phyloP scores from a whole-genome alignment of 768 basidiomycete species.

The Boletus edulis region DNA sequence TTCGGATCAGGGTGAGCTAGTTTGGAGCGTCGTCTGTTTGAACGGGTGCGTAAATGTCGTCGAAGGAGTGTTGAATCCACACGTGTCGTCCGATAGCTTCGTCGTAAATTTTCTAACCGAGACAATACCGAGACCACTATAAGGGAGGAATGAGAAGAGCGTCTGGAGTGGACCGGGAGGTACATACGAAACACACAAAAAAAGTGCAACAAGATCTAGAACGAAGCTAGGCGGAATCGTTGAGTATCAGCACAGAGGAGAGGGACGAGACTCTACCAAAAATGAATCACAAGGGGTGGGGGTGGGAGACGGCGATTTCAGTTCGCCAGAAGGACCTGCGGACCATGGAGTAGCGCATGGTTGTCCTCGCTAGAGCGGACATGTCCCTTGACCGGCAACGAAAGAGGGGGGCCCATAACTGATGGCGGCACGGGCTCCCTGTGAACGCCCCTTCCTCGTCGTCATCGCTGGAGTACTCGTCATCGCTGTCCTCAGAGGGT shows the following conservation, averaged over 20 bases:
- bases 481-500: constrained; percentile 7
- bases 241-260: not conserved
- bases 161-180: not conserved
- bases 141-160: not conserved
- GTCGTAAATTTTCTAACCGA: constrained; percentile 11
- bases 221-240: not conserved
- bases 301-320: too few relatives aligned
- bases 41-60: constrained; percentile 7
- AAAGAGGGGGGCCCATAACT: too few relatives aligned
- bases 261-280: not conserved
- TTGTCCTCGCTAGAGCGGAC: too few relatives aligned
- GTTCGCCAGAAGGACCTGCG: too few relatives aligned
- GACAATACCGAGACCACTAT: constrained; percentile 5
- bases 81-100: not conserved
- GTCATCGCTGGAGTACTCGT: not conserved
- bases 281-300: too few relatives aligned
- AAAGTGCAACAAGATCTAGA: not conserved
- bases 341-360: too few relatives aligned
- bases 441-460: not conserved
- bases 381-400: too few relatives aligned
- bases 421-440: too few relatives aligned
- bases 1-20: constrained; percentile 9
- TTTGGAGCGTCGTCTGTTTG: constrained; percentile 11
- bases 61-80: constrained; percentile 12
- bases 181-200: constrained; percentile 4